Evolutionary conservation across 441 rosid species (phyloP).

Genomic region (Euphorbia neoarborescens): DNA sequence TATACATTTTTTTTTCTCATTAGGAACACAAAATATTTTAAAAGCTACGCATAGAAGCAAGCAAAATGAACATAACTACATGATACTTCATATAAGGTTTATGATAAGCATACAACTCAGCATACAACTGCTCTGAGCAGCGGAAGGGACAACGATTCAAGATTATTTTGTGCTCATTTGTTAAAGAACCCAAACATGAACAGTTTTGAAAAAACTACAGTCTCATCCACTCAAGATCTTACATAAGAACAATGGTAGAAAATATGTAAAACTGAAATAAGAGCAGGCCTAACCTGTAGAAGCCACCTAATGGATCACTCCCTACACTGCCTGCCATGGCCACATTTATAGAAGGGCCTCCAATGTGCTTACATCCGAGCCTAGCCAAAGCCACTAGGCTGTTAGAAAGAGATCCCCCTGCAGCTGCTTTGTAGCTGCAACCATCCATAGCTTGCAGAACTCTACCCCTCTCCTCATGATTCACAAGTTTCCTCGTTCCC

Average conservation of each 20-base stretch:
- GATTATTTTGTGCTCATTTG: not conserved
- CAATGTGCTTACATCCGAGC: constrained; percentile 51
- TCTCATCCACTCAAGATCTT: not conserved
- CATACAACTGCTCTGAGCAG: not conserved
- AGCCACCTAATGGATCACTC: constrained; percentile 81
- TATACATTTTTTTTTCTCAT: not conserved
- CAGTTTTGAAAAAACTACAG: not conserved
- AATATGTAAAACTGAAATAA: constrained; percentile 2
- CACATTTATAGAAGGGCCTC: constrained; percentile 56
- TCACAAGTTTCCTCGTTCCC: constrained; percentile 79
- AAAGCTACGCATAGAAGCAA: not conserved
- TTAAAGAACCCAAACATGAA: not conserved
- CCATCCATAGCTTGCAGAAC: constrained; percentile 96
- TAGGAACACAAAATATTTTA: not conserved
- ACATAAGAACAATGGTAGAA: not conserved
- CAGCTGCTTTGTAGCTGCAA: constrained; percentile 94
- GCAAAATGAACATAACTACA: not conserved
- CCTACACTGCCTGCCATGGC: constrained; percentile 96
- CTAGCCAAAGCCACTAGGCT: constrained; percentile 83
- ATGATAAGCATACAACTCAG: not conserved
- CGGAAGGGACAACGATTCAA: not conserved
- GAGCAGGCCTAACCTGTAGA: constrained; percentile 56
- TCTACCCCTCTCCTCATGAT: constrained; percentile 92
- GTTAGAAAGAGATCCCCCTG: constrained; percentile 95
- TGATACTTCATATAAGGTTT: not conserved